Base-by-base conservation (phyloP, 1,284 basidiomycete species). In the Trametes polyzona region DNA sequence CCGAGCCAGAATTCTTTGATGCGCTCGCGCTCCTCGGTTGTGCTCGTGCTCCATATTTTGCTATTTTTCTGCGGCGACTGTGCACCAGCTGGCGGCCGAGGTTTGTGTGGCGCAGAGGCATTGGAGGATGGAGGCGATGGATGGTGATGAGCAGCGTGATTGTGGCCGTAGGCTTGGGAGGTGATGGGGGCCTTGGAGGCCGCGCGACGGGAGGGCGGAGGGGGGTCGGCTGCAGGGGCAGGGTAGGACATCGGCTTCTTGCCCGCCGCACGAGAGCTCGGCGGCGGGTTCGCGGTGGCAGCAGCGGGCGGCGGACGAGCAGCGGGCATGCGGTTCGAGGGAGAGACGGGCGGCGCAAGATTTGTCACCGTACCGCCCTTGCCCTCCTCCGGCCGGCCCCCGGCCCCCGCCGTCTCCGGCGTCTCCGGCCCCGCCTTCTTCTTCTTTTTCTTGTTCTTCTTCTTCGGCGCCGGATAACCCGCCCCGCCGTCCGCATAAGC, bases 1-100 rank as follows among this genome's bases (percentile, higher is more conserved):
- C 84, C 88, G 24, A 98, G 85, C 96, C 96, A 99, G 76, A 98
- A 99, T 69, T 95, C 91, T 72, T 96, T 95, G 76, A 99, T 98
- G 64, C 93, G 87, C 73, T 98, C 95, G 26, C 97, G 86, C 76
- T 99, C 96, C 73, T 97, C 93, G 10, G 84, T 85, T 41, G 91
- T 90, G 70, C 86, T 93, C 59, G 93, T 95, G 69, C 88, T 93
- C 90, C 95, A 95, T 67, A 95, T 90, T 83, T 92, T 89, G 67
- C 73, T 83, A 62, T 81, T 77, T 61, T 79, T 52, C 67, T 74
- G 64, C 36, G 53, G 56, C 35, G 51, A 63, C 39, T 52, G 64
- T 36, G 68, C 66, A 65, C 69, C 71, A 47, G 78, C 76, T 57
- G 78, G 78, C 29, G 73, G 78, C 65, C 77, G 69, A 63, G 78